Percentiles rank a stretch among this genome's conserved stretches.
These are phyloP conservation scores for Pestalotiopsis sp. DNA, from an alignment of 2,329 filamentous ascomycete genomes.

Conservation along the genomic window DNA sequence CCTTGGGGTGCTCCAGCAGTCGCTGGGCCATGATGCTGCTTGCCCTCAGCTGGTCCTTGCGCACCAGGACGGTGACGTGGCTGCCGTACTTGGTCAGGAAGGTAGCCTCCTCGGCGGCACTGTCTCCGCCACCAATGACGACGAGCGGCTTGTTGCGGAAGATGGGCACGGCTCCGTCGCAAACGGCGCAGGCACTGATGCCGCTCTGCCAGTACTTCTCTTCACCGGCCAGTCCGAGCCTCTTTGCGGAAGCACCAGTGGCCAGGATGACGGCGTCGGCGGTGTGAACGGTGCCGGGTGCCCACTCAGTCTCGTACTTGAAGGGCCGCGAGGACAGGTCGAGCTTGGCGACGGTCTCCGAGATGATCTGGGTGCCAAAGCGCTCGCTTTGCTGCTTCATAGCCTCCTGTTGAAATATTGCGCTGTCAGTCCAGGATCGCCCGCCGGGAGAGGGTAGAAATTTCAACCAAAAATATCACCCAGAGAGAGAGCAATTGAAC, in stretches of 20 bases:
- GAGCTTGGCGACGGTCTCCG: slow-evolving; percentile 87
- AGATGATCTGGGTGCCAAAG: slow-evolving; percentile 91
- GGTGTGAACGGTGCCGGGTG: slow-evolving; percentile 80
- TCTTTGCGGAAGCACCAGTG: slow-evolving; percentile 88
- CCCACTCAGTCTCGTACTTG: slow-evolving; percentile 91
- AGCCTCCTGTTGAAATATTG: slow-evolving; percentile 58
- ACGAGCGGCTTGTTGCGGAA: slow-evolving; percentile 95
- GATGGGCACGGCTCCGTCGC: slow-evolving; percentile 95
- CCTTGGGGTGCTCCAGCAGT: slow-evolving; percentile 81
- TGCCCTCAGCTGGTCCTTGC: slow-evolving; percentile 83
- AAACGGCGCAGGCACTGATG: slow-evolving; percentile 94
- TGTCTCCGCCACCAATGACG: slow-evolving; percentile 96
- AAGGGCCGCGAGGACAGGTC: slow-evolving; percentile 86
- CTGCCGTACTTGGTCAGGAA: slow-evolving; percentile 98
- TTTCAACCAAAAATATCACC: too few relatives aligned
- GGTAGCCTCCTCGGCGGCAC: slow-evolving; percentile 93
- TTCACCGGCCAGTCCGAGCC: slow-evolving; percentile 83
- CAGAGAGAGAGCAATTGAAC: background rate
- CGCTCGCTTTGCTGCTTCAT: slow-evolving; percentile 91
- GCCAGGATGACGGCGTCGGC: slow-evolving; percentile 93
- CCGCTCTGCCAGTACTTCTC: slow-evolving; percentile 97
- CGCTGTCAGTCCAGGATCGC: background rate
- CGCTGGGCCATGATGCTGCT: slow-evolving; percentile 91
- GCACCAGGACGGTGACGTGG: slow-evolving; percentile 92
- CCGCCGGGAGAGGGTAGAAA: background rate